Base-by-base conservation (phyloP, 176 grass and related monocot species). In the Neostapfia colusana region DNA sequence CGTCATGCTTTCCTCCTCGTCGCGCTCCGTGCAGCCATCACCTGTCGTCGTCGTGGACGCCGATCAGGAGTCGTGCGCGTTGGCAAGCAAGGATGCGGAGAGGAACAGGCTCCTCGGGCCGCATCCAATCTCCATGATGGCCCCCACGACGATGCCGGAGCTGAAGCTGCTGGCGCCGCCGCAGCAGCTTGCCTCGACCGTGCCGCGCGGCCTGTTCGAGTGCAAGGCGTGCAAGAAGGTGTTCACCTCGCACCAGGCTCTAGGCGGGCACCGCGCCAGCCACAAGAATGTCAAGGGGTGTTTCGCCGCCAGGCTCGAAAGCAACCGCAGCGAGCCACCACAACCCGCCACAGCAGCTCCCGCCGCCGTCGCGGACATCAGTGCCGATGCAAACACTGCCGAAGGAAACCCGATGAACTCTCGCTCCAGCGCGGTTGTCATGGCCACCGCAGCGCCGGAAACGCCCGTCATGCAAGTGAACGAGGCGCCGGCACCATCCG, bases 201-300 rank as follows among this genome's bases (percentile, higher is more conserved):
- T 81, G n/a, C 63, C 82, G 10, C 82, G 85, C 20, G 88, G 90
- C 5, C 20, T 91, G 81, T 98, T 92, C 27, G 82, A 94, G 61
- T 94, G 91, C 85, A 94, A 92, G 45, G 86, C 90, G 15, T 93
- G 93, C 72, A 93, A 92, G 66, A 97, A 94, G 72, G 86, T 94
- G 12, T 98, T 98, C 80, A 86, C 66, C 17, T 94, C 95, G 5
- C 87, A 94, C 59, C 95, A 92, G 57, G 95, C 95, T 4, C 89
- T 98, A 7, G 95, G 95, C 18, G 95, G 95, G 0, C 91, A 94
- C 82, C 74, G 91, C 10, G 91, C 91, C 39, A 94, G 91, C 65
- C 95, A 98, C 69, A 98, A 93, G 75, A 98, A 90, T 34, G 90
- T 93, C 7, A 98, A 98, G 25, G 84, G 91, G 0, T 98, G 91